These are phyloP conservation scores for Dysphania ambrosioides DNA, from an alignment of 148 eudicot species.

Conservation along the genomic window DNA sequence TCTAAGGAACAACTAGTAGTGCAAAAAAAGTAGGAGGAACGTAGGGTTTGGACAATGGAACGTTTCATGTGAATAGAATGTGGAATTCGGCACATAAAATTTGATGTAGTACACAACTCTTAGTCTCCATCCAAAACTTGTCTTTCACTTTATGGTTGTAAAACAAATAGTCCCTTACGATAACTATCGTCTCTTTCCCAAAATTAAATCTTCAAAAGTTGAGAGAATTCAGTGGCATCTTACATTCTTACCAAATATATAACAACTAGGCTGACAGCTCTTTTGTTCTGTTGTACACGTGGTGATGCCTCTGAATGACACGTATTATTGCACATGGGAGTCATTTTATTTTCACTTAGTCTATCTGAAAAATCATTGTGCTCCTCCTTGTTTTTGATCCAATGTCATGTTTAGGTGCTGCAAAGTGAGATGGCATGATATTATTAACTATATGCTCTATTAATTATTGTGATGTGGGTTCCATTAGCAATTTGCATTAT, in stretches of 20 bases:
- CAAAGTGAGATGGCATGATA: constrained; percentile 4
- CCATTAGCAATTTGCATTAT: neutral
- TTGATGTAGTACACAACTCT: neutral
- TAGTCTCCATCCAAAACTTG: neutral
- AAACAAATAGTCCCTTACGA: neutral
- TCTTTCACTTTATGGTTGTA: neutral
- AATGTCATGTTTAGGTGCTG: constrained; percentile 9
- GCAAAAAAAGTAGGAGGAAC: too few relatives aligned
- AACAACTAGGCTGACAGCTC: constrained; percentile 5
- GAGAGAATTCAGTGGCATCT: neutral
- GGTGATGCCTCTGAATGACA: neutral
- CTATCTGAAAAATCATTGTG: constrained; percentile 9
- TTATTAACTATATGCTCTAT: neutral
- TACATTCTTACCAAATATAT: constrained; percentile 7
- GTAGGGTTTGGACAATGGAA: too few relatives aligned
- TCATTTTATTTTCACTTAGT: neutral
- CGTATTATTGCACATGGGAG: constrained; percentile 21
- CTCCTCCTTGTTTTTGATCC: neutral
- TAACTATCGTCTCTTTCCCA: neutral
- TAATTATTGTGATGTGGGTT: neutral
- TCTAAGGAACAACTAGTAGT: too few relatives aligned
- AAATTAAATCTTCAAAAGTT: neutral
- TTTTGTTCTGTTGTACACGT: constrained; percentile 10
- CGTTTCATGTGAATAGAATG: neutral
- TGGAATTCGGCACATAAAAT: neutral